These are phyloP conservation scores for Blastobotrys robertii DNA, from an alignment of 805 yeast genomes.

Conservation along the genomic window DNA sequence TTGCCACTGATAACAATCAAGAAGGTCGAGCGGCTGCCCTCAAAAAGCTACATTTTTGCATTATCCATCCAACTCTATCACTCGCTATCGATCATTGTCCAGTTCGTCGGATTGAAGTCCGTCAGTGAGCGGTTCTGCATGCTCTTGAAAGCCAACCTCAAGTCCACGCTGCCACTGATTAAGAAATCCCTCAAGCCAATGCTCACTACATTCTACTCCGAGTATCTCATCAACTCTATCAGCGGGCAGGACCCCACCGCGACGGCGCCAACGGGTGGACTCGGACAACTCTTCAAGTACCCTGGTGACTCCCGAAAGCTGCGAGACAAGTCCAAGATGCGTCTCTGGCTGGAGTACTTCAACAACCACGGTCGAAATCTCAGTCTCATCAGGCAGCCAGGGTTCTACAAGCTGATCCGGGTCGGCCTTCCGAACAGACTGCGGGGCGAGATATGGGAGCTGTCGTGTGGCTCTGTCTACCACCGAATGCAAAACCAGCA, in stretches of 20 bases:
- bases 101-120: conserved; percentile 69
- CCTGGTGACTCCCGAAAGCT: conserved; percentile 80
- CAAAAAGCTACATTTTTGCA: conserved; percentile 68
- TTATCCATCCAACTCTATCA: conserved; percentile 61
- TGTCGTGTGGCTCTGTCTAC: conserved; percentile 78
- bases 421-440: conserved; percentile 92
- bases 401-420: conserved; percentile 72
- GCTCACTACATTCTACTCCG: conserved; percentile 70
- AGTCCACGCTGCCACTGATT: conserved; percentile 53
- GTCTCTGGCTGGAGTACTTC: conserved; percentile 90
- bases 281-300: conserved; percentile 74
- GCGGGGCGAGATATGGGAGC: conserved; percentile 95
- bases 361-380: conserved; percentile 76
- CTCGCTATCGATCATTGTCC: conserved; percentile 51
- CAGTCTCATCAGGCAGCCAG: conserved; percentile 60
- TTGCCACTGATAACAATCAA: conserved; percentile 70
- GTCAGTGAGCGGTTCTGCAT: conserved; percentile 76
- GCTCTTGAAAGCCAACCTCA: conserved; percentile 49
- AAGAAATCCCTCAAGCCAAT: conserved; percentile 50
- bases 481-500: conserved; percentile 52
- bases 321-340: conserved; percentile 76
- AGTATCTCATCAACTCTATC: conserved; percentile 48
- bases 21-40: conserved; percentile 78
- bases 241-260: conserved; percentile 5
- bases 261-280: conserved; percentile 63